Conservation (phyloP, 768 basidiomycete species). For the Dacryopinax spathularia region DNA sequence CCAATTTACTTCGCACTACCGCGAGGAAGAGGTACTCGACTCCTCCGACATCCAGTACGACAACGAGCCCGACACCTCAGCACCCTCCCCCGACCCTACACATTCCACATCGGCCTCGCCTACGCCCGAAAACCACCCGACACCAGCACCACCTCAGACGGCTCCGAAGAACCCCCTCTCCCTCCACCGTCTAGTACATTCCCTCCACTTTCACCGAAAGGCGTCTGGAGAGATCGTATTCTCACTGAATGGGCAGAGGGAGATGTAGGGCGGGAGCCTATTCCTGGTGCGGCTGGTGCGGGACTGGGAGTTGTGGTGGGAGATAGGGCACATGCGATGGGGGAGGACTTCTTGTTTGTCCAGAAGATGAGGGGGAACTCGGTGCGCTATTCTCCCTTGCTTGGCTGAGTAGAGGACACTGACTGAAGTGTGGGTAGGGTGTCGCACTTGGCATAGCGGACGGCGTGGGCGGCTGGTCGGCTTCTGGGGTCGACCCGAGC, state of each 20-base stretch:
- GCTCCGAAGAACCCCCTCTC: neutral
- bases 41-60: too few species aligned
- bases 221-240: neutral
- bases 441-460: constrained; percentile 76
- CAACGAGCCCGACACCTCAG: neutral
- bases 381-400: too few species aligned
- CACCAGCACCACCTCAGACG: neutral
- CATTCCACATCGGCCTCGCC: constrained; percentile 60
- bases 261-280: neutral
- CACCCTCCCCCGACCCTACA: constrained; percentile 37
- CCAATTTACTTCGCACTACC: too few species aligned
- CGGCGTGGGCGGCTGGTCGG: constrained; percentile 86
- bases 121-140: constrained; percentile 56
- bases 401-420: too few species aligned
- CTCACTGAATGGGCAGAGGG: neutral
- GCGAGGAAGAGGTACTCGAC: too few species aligned
- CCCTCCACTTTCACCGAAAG: neutral
- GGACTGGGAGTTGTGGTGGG: neutral
- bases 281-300: neutral
- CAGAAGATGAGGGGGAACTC: neutral
- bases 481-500: constrained; percentile 70
- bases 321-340: neutral
- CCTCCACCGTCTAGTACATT: too few species aligned
- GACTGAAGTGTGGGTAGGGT: constrained; percentile 34
- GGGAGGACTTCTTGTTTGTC: neutral